Evolutionary conservation across 768 basidiomycete genomes (phyloP).

Genomic region (Lactifluus volemus): DNA sequence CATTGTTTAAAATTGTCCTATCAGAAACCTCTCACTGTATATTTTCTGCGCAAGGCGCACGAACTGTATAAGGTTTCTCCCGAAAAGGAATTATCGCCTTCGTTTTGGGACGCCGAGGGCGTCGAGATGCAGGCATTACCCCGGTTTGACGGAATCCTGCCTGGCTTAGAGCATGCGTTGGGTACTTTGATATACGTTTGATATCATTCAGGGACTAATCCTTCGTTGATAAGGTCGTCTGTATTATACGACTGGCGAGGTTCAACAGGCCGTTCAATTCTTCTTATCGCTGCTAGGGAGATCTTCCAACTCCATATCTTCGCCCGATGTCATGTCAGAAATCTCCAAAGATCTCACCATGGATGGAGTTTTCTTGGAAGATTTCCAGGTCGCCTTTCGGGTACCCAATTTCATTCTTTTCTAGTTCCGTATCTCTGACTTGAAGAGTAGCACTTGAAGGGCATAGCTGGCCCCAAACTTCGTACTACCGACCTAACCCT

Average conservation of each 20-base stretch:
- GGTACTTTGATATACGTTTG: slow-evolving; percentile 33
- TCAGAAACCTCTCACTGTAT: slow-evolving; percentile 81
- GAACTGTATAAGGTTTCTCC: slow-evolving; percentile 46
- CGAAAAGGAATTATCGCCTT: slow-evolving; percentile 59
- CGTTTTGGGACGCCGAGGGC: slow-evolving; percentile 72
- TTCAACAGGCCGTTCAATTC: slow-evolving; percentile 62
- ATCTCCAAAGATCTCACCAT: slow-evolving; percentile 22
- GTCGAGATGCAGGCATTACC: slow-evolving; percentile 30
- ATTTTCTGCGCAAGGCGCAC: slow-evolving; percentile 66
- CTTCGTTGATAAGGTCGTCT: slow-evolving; percentile 53
- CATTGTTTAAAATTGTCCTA: neutral
- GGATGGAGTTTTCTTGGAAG: slow-evolving; percentile 73
- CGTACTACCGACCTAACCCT: slow-evolving; percentile 42
- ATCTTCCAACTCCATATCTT: slow-evolving; percentile 24
- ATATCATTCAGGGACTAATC: neutral
- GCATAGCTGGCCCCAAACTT: slow-evolving; percentile 41
- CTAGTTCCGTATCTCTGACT: neutral
- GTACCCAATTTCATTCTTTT: slow-evolving; percentile 34
- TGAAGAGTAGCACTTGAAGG: slow-evolving; percentile 55
- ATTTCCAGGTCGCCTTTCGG: slow-evolving; percentile 79
- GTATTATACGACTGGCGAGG: slow-evolving; percentile 85
- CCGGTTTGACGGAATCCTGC: slow-evolving; percentile 54
- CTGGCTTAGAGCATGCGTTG: slow-evolving; percentile 72
- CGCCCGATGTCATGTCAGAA: slow-evolving; percentile 14
- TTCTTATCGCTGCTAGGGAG: slow-evolving; percentile 68